Conservation (phyloP, 116 monocot genomes). For the Posidonia oceanica region DNA sequence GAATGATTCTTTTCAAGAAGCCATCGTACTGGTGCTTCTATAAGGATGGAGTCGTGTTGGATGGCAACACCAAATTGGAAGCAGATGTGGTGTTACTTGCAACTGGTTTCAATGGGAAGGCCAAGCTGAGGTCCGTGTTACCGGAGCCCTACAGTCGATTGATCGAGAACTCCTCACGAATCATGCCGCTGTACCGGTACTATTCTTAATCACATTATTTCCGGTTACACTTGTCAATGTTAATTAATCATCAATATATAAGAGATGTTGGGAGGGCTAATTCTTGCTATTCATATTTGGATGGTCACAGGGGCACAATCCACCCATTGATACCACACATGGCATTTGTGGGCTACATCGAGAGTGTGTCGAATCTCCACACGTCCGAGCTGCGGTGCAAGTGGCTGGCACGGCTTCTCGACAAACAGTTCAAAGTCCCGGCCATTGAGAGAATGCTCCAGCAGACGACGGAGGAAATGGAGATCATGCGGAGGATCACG, state of each 20-base stretch:
- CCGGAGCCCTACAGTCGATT: background rate
- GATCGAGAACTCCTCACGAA: background rate
- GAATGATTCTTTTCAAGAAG: conserved; percentile 46
- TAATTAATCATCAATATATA: too few species aligned
- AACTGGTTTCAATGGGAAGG: conserved; percentile 31
- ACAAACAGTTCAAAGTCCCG: conserved; percentile 47
- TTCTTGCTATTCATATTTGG: too few species aligned
- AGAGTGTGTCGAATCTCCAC: conserved; percentile 96
- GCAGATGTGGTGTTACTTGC: conserved; percentile 79
- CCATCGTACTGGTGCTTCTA: conserved; percentile 58
- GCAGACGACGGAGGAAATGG: conserved; percentile 38
- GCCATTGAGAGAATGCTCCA: conserved; percentile 35
- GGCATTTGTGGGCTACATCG: conserved; percentile 89
- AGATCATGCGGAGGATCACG: conserved; percentile 66
- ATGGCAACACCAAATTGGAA: conserved; percentile 49
- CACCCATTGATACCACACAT: conserved; percentile 82
- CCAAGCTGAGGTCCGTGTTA: conserved; percentile 1
- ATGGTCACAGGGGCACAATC: conserved; percentile 47
- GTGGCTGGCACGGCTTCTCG: conserved; percentile 68
- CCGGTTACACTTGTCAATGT: too few species aligned
- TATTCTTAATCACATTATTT: too few species aligned
- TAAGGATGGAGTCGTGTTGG: conserved; percentile 49
- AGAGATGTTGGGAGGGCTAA: too few species aligned
- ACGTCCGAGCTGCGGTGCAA: conserved; percentile 77
- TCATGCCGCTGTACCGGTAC: background rate